phyloP scores from a whole-genome alignment of 495 filamentous ascomycete genomes.

The Penicillium daleae region DNA sequence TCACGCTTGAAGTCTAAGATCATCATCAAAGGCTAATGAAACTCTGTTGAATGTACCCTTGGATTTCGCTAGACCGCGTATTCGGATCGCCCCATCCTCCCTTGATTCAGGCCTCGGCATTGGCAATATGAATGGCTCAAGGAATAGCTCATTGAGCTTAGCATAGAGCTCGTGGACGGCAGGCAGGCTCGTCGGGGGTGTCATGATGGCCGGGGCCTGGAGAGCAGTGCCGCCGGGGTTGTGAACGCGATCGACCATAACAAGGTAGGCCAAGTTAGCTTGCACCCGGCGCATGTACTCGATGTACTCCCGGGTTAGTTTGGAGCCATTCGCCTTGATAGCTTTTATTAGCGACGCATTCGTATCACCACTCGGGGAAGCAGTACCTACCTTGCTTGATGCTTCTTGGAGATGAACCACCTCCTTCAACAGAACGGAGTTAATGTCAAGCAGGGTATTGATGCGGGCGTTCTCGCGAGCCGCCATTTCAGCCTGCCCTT shows the following conservation, averaged over 20 bases:
- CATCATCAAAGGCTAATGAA: background rate
- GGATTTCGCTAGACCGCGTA: background rate
- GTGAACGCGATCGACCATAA: conserved; percentile 73
- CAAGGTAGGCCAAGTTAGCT: conserved; percentile 84
- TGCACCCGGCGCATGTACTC: conserved; percentile 91
- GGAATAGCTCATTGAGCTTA: conserved; percentile 61
- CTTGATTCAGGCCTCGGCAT: background rate
- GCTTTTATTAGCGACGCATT: conserved; percentile 41
- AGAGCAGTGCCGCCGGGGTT: conserved; percentile 69
- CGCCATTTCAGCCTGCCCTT: conserved; percentile 37
- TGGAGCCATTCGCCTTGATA: conserved; percentile 47
- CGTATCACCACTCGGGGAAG: conserved; percentile 44
- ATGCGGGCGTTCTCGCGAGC: conserved; percentile 62
- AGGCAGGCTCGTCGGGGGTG: conserved; percentile 64
- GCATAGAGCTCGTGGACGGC: conserved; percentile 70
- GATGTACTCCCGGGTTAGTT: conserved; percentile 70
- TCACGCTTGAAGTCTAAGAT: background rate
- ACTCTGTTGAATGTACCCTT: background rate
- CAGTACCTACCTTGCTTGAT: conserved; percentile 58
- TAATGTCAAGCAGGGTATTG: conserved; percentile 81
- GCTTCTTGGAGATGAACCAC: conserved; percentile 72
- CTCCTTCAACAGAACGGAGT: conserved; percentile 81
- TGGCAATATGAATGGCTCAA: background rate
- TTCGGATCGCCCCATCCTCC: background rate
- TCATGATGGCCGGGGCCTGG: conserved; percentile 69